Percentiles rank a stretch among this genome's conserved stretches.
phyloP scores from a whole-genome alignment of 164 flowering plant species.

The Vitis labrusca region DNA sequence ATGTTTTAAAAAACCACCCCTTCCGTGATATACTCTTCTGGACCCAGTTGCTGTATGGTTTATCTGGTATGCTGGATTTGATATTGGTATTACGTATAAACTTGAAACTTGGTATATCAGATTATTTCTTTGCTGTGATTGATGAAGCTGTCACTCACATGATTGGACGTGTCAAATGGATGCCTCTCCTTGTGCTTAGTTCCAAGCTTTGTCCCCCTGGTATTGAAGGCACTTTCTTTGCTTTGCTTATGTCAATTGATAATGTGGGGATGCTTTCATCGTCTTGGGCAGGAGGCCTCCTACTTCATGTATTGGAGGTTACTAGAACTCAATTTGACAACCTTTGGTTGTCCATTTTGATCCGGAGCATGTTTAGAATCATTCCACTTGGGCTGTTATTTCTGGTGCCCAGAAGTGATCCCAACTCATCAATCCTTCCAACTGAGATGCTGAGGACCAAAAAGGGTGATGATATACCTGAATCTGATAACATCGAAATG shows the following conservation, averaged over 20 bases:
- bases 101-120: conserved; percentile 56
- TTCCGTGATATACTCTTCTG: conserved; percentile 57
- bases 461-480: conserved; percentile 20
- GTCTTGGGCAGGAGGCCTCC: conserved; percentile 60
- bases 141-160: conserved; percentile 46
- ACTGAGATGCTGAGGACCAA: conserved; percentile 24
- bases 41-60: conserved; percentile 49
- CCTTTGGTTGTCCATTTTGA: conserved; percentile 60
- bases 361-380: conserved; percentile 51
- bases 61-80: conserved; percentile 65
- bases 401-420: conserved; percentile 57
- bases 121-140: conserved; percentile 51
- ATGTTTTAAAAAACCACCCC: conserved; percentile 43
- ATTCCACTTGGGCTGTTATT: conserved; percentile 46
- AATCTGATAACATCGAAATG: conserved; percentile 38
- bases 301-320: conserved; percentile 51
- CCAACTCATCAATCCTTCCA: conserved; percentile 37
- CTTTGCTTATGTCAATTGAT: conserved; percentile 74
- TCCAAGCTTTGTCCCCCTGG: conserved; percentile 72
- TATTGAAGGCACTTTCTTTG: conserved; percentile 79
- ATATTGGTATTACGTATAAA: conserved; percentile 52
- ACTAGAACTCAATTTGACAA: conserved; percentile 53
- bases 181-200: conserved; percentile 75
- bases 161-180: conserved; percentile 63
- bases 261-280: conserved; percentile 55